phyloP scores from a whole-genome alignment of 306 rosid species.

The Pachyrhizus erosus region DNA sequence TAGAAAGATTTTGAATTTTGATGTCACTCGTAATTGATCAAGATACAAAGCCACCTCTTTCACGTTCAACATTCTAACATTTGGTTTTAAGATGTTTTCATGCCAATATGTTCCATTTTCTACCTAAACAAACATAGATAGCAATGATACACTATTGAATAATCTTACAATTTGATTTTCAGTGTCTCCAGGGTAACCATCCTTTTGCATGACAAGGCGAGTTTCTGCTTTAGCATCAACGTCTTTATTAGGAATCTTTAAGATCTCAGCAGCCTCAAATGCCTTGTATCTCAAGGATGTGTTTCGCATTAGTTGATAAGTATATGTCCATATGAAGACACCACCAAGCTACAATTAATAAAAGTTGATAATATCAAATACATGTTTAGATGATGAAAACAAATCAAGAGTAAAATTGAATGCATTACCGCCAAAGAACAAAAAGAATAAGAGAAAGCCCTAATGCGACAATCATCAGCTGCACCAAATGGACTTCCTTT shows the following conservation, averaged over 20 bases:
- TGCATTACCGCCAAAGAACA: conserved; percentile 88
- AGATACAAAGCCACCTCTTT: neutral
- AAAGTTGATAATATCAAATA: neutral
- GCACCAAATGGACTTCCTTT: conserved; percentile 79
- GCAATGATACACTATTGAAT: neutral
- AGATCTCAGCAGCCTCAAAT: conserved; percentile 53
- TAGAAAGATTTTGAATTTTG: neutral
- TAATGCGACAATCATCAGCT: conserved; percentile 46
- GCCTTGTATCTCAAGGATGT: conserved; percentile 58
- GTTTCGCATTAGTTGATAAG: conserved; percentile 71
- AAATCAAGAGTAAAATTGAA: conserved; percentile 1
- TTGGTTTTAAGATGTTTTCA: neutral
- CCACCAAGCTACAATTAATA: conserved; percentile 74
- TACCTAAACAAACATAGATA: neutral
- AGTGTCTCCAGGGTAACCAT: conserved; percentile 48
- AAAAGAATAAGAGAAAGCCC: conserved; percentile 81
- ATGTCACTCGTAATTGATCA: neutral
- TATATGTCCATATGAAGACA: conserved; percentile 81
- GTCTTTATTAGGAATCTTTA: conserved; percentile 50
- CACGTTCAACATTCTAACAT: neutral
- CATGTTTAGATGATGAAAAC: neutral
- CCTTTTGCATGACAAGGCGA: conserved; percentile 56
- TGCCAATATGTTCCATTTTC: conserved; percentile 14
- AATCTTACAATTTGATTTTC: conserved; percentile 57
- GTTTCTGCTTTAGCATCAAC: conserved; percentile 50